Evolutionary conservation across 2,329 filamentous ascomycete species (phyloP).

Genomic region (Oidium heveae): DNA sequence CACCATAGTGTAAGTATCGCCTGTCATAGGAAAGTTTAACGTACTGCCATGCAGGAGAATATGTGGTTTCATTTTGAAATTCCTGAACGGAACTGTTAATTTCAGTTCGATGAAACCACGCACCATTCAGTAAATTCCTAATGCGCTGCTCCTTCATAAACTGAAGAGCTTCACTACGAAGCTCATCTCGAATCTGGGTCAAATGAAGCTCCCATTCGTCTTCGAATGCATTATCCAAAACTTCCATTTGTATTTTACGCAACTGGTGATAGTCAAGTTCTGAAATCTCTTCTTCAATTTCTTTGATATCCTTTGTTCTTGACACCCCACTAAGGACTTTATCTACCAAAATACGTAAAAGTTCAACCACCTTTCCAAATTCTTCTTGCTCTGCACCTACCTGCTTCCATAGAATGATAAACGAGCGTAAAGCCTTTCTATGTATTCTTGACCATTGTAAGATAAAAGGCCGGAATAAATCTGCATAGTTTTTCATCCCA

Average conservation of each 20-base stretch:
- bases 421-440: slow-evolving; percentile 60
- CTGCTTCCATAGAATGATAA: slow-evolving; percentile 79
- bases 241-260: slow-evolving; percentile 75
- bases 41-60: slow-evolving; percentile 38
- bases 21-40: slow-evolving; percentile 78
- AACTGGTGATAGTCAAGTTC: slow-evolving; percentile 60
- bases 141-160: slow-evolving; percentile 96
- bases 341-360: slow-evolving; percentile 73
- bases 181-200: slow-evolving; percentile 68
- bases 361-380: slow-evolving; percentile 78
- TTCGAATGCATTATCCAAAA: slow-evolving; percentile 76
- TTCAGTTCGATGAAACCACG: slow-evolving; percentile 43
- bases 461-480: slow-evolving; percentile 62
- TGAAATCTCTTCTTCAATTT: slow-evolving; percentile 70
- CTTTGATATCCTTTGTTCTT: slow-evolving; percentile 59
- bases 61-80: slow-evolving; percentile 11
- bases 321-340: slow-evolving; percentile 65
- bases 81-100: slow-evolving; percentile 19
- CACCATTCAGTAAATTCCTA: slow-evolving; percentile 63
- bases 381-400: slow-evolving; percentile 68
- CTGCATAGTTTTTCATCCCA: slow-evolving; percentile 54
- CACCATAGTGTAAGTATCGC: slow-evolving; percentile 68
- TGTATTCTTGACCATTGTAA: slow-evolving; percentile 87
- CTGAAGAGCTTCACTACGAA: slow-evolving; percentile 73
- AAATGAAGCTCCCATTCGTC: slow-evolving; percentile 85